A percentile compares a stretch with the other conserved stretches of the same genome.
Evolutionary conservation across 768 basidiomycete species (phyloP).

Genomic region (Mycena galericulata): DNA sequence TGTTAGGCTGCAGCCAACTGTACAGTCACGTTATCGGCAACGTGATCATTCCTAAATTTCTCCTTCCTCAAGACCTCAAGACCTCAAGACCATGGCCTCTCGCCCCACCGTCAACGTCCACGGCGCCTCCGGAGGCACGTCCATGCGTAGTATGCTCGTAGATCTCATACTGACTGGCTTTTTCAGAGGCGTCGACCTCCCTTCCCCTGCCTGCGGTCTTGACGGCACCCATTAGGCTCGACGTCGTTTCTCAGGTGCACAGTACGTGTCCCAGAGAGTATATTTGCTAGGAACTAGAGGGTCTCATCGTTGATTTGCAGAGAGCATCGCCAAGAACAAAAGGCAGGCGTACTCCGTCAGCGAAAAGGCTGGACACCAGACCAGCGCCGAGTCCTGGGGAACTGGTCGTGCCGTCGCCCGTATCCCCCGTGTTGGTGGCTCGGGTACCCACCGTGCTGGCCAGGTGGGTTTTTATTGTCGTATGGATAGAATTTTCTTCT

Average conservation of each 20-base stretch:
- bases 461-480: constrained; percentile 67
- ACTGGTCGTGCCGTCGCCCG: constrained; percentile 99
- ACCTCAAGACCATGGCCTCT: constrained; percentile 83
- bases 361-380: constrained; percentile 99
- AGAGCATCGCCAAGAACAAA: constrained; percentile 98
- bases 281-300: background rate
- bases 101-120: constrained; percentile 92
- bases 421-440: constrained; percentile 99
- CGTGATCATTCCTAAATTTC: constrained; percentile 6
- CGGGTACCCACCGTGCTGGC: constrained; percentile 98
- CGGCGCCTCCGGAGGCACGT: constrained; percentile 78
- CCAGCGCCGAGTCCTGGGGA: constrained; percentile 99
- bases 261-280: constrained; percentile 69
- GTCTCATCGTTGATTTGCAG: constrained; percentile 55
- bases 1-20: constrained; percentile 13
- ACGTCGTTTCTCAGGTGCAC: constrained; percentile 98
- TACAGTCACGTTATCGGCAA: background rate
- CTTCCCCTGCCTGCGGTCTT: constrained; percentile 95
- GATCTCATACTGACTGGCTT: constrained; percentile 11
- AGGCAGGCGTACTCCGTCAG: constrained; percentile 97
- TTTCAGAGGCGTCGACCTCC: constrained; percentile 84
- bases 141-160: constrained; percentile 22
- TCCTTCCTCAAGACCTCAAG: constrained; percentile 56
- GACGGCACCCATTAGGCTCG: constrained; percentile 97
- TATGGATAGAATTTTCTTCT: background rate